Conservation (phyloP, 1,139 yeast species). For the Suhomyces atakaporum region DNA sequence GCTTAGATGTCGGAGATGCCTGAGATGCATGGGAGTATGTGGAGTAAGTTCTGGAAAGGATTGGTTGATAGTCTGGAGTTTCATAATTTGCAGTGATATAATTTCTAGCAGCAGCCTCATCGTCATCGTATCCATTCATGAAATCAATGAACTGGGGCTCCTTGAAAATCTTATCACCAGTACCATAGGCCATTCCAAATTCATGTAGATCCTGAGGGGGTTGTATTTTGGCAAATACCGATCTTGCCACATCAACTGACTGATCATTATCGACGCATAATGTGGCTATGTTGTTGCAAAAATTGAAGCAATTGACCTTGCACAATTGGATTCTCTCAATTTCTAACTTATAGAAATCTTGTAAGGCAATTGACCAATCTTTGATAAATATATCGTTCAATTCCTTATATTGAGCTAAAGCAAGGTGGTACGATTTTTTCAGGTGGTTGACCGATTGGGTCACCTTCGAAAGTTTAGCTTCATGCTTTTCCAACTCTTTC, state of each 20-base stretch:
- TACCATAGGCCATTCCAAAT: constrained; percentile 58
- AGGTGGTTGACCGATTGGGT: constrained; percentile 49
- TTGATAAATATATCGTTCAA: constrained; percentile 70
- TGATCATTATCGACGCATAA: constrained; percentile 80
- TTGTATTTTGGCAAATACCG: constrained; percentile 67
- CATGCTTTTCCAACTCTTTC: constrained; percentile 68
- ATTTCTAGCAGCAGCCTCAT: constrained; percentile 14
- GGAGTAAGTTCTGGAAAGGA: constrained; percentile 38
- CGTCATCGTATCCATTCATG: constrained; percentile 39
- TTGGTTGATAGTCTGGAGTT: constrained; percentile 38
- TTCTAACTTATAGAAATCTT: constrained; percentile 74
- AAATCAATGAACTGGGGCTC: constrained; percentile 52
- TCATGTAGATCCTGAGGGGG: constrained; percentile 59
- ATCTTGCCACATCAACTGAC: constrained; percentile 68
- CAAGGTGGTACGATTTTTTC: constrained; percentile 60
- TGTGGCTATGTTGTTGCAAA: constrained; percentile 73
- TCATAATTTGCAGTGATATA: constrained; percentile 34
- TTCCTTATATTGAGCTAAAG: constrained; percentile 61
- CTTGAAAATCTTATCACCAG: constrained; percentile 65
- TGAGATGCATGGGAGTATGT: constrained; percentile 21
- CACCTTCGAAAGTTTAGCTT: constrained; percentile 60
- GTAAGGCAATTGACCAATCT: constrained; percentile 77
- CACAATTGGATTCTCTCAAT: constrained; percentile 74
- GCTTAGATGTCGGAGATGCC: constrained; percentile 6
- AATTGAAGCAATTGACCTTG: constrained; percentile 81